Evolutionary conservation across 106 monocot genomes (phyloP).

Genomic region (Dendrobium catenatum): DNA sequence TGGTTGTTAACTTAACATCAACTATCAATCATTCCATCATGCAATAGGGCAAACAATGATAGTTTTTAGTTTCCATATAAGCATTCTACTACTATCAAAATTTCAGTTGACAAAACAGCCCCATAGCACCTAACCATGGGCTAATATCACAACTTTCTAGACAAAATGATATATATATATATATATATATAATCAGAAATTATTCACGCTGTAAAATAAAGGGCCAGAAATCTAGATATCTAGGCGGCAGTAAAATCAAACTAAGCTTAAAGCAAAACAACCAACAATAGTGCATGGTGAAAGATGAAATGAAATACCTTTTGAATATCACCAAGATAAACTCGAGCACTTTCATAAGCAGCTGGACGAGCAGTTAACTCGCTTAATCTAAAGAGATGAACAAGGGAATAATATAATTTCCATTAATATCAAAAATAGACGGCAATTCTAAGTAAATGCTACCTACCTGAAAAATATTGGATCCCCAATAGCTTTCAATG

Average conservation of each 20-base stretch:
- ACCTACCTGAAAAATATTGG: constrained; percentile 94
- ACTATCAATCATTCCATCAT: too few species aligned
- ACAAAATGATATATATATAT: too few species aligned
- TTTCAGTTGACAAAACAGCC: too few species aligned
- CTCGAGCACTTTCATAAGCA: constrained; percentile 66
- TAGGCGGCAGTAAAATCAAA: constrained; percentile 1
- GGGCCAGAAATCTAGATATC: not conserved
- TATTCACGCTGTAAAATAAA: not conserved
- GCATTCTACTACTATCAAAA: too few species aligned
- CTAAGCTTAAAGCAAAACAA: not conserved
- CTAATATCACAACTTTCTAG: too few species aligned
- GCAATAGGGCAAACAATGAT: too few species aligned
- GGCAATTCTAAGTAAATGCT: not conserved
- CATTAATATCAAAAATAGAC: not conserved
- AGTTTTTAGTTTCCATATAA: too few species aligned
- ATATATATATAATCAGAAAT: too few species aligned
- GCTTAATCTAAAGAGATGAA: constrained; percentile 44
- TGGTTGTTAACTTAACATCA: too few species aligned
- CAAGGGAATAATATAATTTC: not conserved
- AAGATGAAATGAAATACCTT: constrained; percentile 38
- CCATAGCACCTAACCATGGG: too few species aligned
- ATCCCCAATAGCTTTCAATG: constrained; percentile 71
- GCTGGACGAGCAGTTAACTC: constrained; percentile 73
- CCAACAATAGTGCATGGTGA: not conserved
- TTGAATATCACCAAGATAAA: constrained; percentile 54